Evolutionary conservation across 805 yeast genomes (phyloP), one percentile per base, ranked within the genome.

Genomic region (Zygosaccharomyces pseudorouxii): DNA sequence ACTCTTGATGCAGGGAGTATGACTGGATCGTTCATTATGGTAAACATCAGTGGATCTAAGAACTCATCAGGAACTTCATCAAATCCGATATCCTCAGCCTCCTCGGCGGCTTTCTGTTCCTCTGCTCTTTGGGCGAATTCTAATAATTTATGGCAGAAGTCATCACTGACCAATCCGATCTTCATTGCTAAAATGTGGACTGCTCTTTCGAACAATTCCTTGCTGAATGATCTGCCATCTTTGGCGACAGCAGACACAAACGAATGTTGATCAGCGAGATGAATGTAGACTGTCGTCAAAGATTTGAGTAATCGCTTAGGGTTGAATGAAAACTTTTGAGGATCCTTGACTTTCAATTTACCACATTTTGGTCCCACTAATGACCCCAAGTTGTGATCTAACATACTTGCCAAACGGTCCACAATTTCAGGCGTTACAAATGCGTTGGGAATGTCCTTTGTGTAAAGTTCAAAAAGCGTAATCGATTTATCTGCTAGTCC

Each of bases 21-120:
- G 4, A 93, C 99, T 0, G 99, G 99, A 64, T 93, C 95, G 57
- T 82, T 86, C 99, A 93, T 93, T 42, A 93, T 64, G 1, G 97
- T 87, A 67, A 76, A 93, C 98, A 93, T 92, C 59, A 93, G 78
- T 11, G 99, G 99, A 72, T 93, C 99, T 57, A 93, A 77, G 63
- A 84, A 93, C 65, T 93, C 98, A 64, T 93, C 99, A 0, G 99
- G 99, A 14, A 87, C 78, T 46, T 93, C 99, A 22, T 96, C 97
- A 56, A 88, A 74, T 63, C 89, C 97, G 53, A 80, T 62, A 54
- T 92, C 97, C 62, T 88, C 95, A 53, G 81, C 86, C 56, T 85
- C 95, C 51, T 86, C 92, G 11, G 71, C 71, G 27, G 73, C 57
- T 59, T 80, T 78, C 44, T 80, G 77, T 35, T 67, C 62, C 52